Evolutionary conservation across 2,329 filamentous ascomycete genomes (phyloP), one percentile per base, ranked within the genome.

Genomic region (Podosphaera xanthii): DNA sequence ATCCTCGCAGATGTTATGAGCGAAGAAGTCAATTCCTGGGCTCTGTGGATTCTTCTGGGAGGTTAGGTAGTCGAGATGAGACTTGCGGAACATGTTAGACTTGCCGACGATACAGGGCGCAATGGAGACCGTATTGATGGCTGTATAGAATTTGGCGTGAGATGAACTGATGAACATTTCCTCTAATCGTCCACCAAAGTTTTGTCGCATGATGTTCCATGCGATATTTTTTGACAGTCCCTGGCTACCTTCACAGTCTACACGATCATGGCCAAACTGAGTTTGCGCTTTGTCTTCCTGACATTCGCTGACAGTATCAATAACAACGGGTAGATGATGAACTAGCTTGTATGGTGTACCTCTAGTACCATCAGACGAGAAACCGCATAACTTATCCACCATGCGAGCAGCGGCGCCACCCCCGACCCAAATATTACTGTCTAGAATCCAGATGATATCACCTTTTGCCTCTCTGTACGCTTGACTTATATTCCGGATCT

Each of bases 21-120:
- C 94, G 72, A 98, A 98, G 72, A 83, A 90, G 71, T 97, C 89
- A 63, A 98, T 83, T 0, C 92, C 94, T 0, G 72, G 81, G 69
- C 64, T 76, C 70, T 66, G 73, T 60, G 59, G 71, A 64, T 66
- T 73, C 65, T 62, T 69, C 67, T 36, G 66, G 62, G 64, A 74
- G 38, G 82, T 83, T 7, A 92, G 79, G 63, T 79, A 78, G 70
- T 96, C 81, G 42, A 98, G 80, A 67, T 98, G 91, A 0, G 87
- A 87, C 62, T 86, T 87, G 61, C 92, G 86, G 72, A 97, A 98
- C 90, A 98, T 97, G 73, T 94, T 97, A 67, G 88, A 94, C 73
- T 98, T 98, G 57, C 92, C 92, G 31, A 97, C 84, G 60, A 94
- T 85, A 71, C 92, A 98, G 7, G 94, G 92, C 0, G 92, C 92